phyloP scores from a whole-genome alignment of 495 filamentous ascomycete genomes.

The Cladorrhinum samala region DNA sequence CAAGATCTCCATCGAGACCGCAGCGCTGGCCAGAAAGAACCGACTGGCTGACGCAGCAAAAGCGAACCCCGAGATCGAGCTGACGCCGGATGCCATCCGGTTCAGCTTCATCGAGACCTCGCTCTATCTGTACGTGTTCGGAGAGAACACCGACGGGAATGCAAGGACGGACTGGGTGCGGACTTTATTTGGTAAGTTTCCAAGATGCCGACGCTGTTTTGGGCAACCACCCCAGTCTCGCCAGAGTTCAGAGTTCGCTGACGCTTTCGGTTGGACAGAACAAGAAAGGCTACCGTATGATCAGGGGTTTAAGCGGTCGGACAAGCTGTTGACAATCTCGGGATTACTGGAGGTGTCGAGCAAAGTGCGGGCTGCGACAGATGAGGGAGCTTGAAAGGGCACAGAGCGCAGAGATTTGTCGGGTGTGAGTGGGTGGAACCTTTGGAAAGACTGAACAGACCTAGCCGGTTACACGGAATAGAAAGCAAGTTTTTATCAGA shows the following conservation, averaged over 20 bases:
- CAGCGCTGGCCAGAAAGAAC: constrained; percentile 19
- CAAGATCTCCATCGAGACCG: constrained; percentile 20
- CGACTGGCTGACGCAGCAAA: constrained; percentile 13
- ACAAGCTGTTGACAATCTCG: constrained; percentile 13
- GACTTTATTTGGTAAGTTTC: constrained; percentile 23
- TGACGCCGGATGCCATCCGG: constrained; percentile 10
- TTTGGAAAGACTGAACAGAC: too few relatives aligned
- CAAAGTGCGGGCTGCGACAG: constrained; percentile 17
- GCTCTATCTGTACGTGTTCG: constrained; percentile 27
- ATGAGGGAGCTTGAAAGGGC: too few relatives aligned
- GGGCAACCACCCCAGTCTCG: too few relatives aligned
- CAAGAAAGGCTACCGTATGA: constrained; percentile 28
- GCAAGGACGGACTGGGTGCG: constrained; percentile 23
- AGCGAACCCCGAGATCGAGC: constrained; percentile 22
- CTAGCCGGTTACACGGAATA: too few relatives aligned
- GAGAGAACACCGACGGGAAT: constrained; percentile 15
- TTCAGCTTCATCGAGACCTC: constrained; percentile 25
- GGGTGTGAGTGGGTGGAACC: too few relatives aligned
- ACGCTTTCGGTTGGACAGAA: constrained; percentile 7
- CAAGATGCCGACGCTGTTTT: not conserved
- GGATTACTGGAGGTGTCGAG: constrained; percentile 17
- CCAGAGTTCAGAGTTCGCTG: not conserved
- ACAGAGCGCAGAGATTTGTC: too few relatives aligned
- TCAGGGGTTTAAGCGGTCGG: constrained; percentile 21
- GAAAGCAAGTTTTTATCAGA: too few relatives aligned